Base-by-base conservation (phyloP, 2,329 filamentous ascomycete species). In the Eutypa lata region DNA sequence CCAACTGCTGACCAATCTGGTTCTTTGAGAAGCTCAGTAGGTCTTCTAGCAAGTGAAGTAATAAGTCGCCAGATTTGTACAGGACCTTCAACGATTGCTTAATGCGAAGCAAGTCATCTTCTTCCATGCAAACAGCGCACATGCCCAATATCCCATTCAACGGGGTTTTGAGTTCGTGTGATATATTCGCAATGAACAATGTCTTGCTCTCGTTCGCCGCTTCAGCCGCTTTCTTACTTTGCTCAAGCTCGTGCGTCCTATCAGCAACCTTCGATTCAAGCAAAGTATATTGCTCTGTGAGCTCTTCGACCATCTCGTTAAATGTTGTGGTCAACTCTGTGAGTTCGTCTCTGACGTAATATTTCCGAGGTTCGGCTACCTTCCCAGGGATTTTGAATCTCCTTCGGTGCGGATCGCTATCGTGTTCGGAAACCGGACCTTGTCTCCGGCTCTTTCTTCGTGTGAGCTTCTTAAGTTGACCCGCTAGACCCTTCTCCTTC, bases 141-240 rank as follows among this genome's bases (percentile, higher is more conserved):
- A 97, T 94, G 54, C 94, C 94, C 63, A 99, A 78, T 47, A 97
- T 97, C 13, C 93, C 94, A 65, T 97, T 97, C 53, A 97, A 79
- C 0, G 94, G 94, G 1, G 94, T 99, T 67, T 96, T 95, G 35
- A 99, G 78, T 69, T 97, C 83, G 61, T 87, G 84, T 1, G 84
- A 88, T 48, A 97, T 96, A 63, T 97, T 97, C 18, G 94, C 94
- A 57, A 99, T 95, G 73, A 97, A 97, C 8, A 97, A 78, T 0
- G 94, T 97, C 74, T 99, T 99, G 77, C 90, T 95, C 72, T 96
- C 90, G 63, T 96, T 97, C 3, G 92, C 92, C n/a, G 90, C 89
- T 70, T 96, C 92, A 1, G 92, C 92, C 1, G 91, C 90, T 72
- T 91, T 90, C 69, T 96, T 96, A 74, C 88, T 95, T 56, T 90